Evolutionary conservation across 2,329 filamentous ascomycete species (phyloP).

Genomic region (Fusarium napiforme): DNA sequence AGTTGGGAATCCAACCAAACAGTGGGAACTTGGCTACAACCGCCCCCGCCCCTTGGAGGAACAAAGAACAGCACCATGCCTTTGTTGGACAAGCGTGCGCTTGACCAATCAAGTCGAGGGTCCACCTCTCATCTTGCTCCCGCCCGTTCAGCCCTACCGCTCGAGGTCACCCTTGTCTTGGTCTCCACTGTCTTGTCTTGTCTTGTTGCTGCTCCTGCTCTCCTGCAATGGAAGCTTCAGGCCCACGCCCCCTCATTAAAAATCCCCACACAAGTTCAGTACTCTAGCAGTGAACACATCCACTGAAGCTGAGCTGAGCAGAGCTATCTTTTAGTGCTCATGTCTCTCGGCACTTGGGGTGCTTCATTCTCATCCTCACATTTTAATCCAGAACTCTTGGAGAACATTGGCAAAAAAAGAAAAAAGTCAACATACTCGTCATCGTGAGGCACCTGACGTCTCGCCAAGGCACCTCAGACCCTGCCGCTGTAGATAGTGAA

Average conservation of each 20-base stretch:
- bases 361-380: neutral
- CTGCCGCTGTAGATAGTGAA: neutral
- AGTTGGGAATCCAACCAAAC: conserved; percentile 3
- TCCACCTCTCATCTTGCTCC: conserved; percentile 37
- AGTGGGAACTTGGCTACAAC: neutral
- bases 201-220: neutral
- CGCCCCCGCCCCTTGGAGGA: neutral
- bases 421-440: neutral
- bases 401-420: neutral
- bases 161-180: conserved; percentile 4
- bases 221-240: neutral
- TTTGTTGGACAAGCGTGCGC: conserved; percentile 7
- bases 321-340: neutral
- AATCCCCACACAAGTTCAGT: conserved; percentile 16
- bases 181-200: neutral
- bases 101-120: conserved; percentile 15
- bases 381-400: neutral
- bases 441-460: conserved; percentile 1
- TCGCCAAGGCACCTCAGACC: neutral
- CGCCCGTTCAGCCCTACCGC: conserved; percentile 42
- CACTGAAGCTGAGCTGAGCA: neutral
- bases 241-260: conserved; percentile 19
- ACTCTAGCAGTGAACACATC: neutral
- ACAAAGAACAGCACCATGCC: neutral
- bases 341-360: neutral